phyloP scores from a whole-genome alignment of 2,329 filamentous ascomycete genomes.

The Colletotrichum sansevieriae region DNA sequence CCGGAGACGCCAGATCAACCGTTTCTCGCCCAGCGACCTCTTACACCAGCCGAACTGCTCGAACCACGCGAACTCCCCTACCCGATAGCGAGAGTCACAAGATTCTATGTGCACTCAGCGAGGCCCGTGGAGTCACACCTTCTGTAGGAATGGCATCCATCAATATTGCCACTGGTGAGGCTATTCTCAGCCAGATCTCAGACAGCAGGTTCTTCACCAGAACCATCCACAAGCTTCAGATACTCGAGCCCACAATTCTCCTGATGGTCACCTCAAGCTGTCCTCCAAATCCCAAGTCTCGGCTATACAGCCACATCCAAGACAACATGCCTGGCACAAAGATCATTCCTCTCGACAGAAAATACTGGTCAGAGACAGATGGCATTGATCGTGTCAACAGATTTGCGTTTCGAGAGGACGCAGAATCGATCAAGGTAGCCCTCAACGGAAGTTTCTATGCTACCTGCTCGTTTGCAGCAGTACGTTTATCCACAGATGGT shows the following conservation, averaged over 20 bases:
- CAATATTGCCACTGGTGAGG: constrained; percentile 87
- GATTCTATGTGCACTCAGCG: constrained; percentile 88
- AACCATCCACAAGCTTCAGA: constrained; percentile 86
- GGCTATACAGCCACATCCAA: constrained; percentile 79
- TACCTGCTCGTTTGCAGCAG: constrained; percentile 86
- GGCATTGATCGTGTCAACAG: constrained; percentile 84
- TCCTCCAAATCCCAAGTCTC: constrained; percentile 75
- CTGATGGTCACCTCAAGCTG: constrained; percentile 81
- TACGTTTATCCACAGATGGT: constrained; percentile 57
- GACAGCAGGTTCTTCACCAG: constrained; percentile 93
- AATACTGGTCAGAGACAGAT: constrained; percentile 84
- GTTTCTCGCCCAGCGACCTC: constrained; percentile 53
- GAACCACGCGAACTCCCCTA: constrained; percentile 58
- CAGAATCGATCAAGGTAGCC: constrained; percentile 84
- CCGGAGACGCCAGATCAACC: background rate
- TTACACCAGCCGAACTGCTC: constrained; percentile 59
- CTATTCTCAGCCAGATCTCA: constrained; percentile 88
- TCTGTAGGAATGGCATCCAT: constrained; percentile 89
- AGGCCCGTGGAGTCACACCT: constrained; percentile 88
- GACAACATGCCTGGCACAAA: constrained; percentile 75
- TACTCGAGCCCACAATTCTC: constrained; percentile 84
- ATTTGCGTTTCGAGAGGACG: constrained; percentile 83
- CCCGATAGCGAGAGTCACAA: constrained; percentile 69
- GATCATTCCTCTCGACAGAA: constrained; percentile 77
- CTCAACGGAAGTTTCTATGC: constrained; percentile 88